Evolutionary conservation across 2,329 filamentous ascomycete genomes (phyloP).

Genomic region (Monosporascus sp.): DNA sequence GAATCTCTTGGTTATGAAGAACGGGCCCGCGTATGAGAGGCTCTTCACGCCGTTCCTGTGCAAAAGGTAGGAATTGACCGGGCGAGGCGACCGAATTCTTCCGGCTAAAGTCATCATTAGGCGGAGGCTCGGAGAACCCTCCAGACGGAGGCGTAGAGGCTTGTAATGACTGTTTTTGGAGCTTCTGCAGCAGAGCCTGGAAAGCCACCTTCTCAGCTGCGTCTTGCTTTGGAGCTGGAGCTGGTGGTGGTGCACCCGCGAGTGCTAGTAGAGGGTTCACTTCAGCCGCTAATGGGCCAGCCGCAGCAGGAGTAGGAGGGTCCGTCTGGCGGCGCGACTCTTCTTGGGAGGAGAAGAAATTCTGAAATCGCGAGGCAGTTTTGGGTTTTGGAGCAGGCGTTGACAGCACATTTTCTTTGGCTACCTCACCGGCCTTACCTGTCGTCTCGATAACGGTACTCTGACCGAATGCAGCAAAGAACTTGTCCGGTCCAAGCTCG

Average conservation of each 20-base stretch:
- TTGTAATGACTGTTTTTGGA: slow-evolving; percentile 54
- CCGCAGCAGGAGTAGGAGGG: slow-evolving; percentile 38
- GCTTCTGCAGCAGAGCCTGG: slow-evolving; percentile 73
- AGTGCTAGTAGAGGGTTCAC: slow-evolving; percentile 25
- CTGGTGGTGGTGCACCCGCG: slow-evolving; percentile 25
- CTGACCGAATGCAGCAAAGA: slow-evolving; percentile 58
- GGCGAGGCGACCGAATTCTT: slow-evolving; percentile 41
- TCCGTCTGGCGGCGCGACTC: slow-evolving; percentile 45
- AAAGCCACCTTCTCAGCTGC: slow-evolving; percentile 81
- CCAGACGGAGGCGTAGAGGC: slow-evolving; percentile 38
- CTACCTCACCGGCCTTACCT: slow-evolving; percentile 47
- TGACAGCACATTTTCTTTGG: slow-evolving; percentile 28
- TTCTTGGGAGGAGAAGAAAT: slow-evolving; percentile 65
- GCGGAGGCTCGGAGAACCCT: slow-evolving; percentile 23
- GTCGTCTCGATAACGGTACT: slow-evolving; percentile 36
- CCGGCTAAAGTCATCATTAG: slow-evolving; percentile 24
- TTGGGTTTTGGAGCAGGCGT: slow-evolving; percentile 46
- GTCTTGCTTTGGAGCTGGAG: slow-evolving; percentile 34
- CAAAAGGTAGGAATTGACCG: slow-evolving; percentile 43
- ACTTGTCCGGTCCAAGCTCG: slow-evolving; percentile 69
- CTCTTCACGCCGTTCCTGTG: slow-evolving; percentile 40
- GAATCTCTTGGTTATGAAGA: slow-evolving; percentile 45
- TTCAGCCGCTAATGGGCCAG: slow-evolving; percentile 17
- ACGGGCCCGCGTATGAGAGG: slow-evolving; percentile 35
- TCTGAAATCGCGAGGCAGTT: slow-evolving; percentile 72